Evolutionary conservation across 2,329 filamentous ascomycete genomes (phyloP).

Genomic region (Fusarium chuoi): DNA sequence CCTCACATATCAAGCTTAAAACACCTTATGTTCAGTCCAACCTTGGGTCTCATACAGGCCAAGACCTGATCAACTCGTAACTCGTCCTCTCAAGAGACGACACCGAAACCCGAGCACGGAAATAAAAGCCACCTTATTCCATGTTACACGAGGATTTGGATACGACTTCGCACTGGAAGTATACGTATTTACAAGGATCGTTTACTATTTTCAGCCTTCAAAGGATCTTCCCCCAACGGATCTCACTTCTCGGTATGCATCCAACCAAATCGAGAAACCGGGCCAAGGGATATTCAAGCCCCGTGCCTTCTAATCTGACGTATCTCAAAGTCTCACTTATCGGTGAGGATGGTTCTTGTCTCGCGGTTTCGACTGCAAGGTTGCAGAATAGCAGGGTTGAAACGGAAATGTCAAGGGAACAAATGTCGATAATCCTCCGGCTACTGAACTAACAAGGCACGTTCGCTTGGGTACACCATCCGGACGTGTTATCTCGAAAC

Average conservation of each 20-base stretch:
- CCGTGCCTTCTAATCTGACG: slow-evolving; percentile 1
- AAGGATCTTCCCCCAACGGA: slow-evolving; percentile 3
- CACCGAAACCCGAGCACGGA: not conserved
- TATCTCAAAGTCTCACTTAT: slow-evolving; percentile 23
- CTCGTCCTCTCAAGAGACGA: not conserved
- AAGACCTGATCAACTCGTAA: not conserved
- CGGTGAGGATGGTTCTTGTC: not conserved
- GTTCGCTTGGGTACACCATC: slow-evolving; percentile 22
- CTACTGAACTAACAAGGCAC: not conserved
- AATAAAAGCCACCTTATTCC: not conserved
- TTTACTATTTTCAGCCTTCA: slow-evolving; percentile 26
- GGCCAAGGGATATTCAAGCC: slow-evolving; percentile 1
- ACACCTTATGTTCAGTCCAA: not conserved
- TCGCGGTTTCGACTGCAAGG: not conserved
- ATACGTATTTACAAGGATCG: slow-evolving; percentile 9
- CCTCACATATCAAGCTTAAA: not conserved
- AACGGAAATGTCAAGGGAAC: slow-evolving; percentile 5
- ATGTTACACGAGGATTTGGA: slow-evolving; percentile 7
- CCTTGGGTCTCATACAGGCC: not conserved
- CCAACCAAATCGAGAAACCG: slow-evolving; percentile 12
- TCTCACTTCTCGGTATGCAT: slow-evolving; percentile 21
- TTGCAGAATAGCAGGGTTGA: slow-evolving; percentile 19
- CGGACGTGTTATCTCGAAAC: slow-evolving; percentile 16
- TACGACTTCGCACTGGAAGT: not conserved
- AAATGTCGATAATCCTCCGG: not conserved